Base-by-base conservation (phyloP, 2,329 filamentous ascomycete genomes). In the Trichoderma sp. region DNA sequence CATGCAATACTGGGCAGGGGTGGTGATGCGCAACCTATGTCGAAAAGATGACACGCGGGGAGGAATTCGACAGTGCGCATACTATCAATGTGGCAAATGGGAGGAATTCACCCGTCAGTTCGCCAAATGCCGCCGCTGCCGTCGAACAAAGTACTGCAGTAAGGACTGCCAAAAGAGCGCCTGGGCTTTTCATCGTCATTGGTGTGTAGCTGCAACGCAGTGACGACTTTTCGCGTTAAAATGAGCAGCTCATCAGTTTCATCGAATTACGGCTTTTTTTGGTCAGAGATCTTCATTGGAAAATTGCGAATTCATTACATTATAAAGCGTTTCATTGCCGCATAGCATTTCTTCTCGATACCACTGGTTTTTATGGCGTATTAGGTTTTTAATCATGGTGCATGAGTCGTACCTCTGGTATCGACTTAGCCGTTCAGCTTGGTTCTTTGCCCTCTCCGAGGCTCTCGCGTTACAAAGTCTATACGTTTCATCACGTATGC, bases 1-100 rank as follows among this genome's bases (percentile, higher is more conserved):
- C 80, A 99, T 99, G 96, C 95, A 98, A 81, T 99, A 99, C 84
- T 99, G 96, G 96, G 96, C 96, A 20, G 96, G 95, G 73, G 96
- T 99, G 17, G 96, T 99, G 59, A 99, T 99, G 96, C 90, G 96
- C 74, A 99, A 99, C 80, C 88, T 99, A 64, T 99, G 96, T 86
- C 93, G 96, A 74, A 99, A 99, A 84, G 96, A 99, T 80, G 96
- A 99, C 79, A 93, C 92, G 12, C 89, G 93, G 62, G 96, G 96
- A 55, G 96, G 96, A 72, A 98, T 99, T 76, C 88, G 96, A 71
- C 96, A 99, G 80, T 99, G 96, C 81, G 96, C 96, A 68, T 98
- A 98, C 84, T 99, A 97, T 84, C 91, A 97, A 82, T 99, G 96
- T 81, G 95, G 95, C 73, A 98, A 97, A 80, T 99, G 96, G 96